phyloP scores from a whole-genome alignment of 257 asterid species.

The Rauvolfia tetraphylla region DNA sequence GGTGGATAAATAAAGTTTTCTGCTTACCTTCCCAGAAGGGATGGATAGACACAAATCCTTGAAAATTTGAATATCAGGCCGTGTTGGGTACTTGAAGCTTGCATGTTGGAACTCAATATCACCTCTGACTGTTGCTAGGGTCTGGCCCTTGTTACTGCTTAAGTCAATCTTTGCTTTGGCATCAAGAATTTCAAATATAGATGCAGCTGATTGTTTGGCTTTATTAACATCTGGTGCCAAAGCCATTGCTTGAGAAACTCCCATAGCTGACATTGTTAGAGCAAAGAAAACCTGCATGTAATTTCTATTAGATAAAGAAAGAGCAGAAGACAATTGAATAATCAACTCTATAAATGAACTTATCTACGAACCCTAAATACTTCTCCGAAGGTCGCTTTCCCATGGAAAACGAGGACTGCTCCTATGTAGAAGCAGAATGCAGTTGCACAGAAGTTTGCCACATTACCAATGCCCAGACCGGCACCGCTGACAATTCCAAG shows the following conservation, averaged over 20 bases:
- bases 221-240: conserved; percentile 62
- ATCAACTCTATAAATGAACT: neutral
- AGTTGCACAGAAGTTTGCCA: conserved; percentile 43
- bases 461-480: conserved; percentile 47
- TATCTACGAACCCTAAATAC: conserved; percentile 48
- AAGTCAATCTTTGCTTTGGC: conserved; percentile 63
- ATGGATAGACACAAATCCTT: conserved; percentile 51
- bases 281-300: conserved; percentile 68
- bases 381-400: conserved; percentile 52
- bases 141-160: conserved; percentile 49
- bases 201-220: conserved; percentile 56
- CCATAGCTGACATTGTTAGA: conserved; percentile 64
- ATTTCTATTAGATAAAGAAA: neutral
- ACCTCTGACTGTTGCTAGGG: conserved; percentile 42
- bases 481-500: conserved; percentile 63
- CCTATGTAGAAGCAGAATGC: conserved; percentile 79
- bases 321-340: neutral
- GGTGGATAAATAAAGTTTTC: neutral
- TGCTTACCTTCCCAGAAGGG: conserved; percentile 70
- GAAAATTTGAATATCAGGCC: conserved; percentile 70
- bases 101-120: conserved; percentile 55
- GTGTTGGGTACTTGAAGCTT: conserved; percentile 60
- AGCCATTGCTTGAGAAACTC: conserved; percentile 63
- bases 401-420: conserved; percentile 46
- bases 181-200: conserved; percentile 67